Conservation (phyloP, 148 eudicot species). For the Persicaria maculosa region DNA sequence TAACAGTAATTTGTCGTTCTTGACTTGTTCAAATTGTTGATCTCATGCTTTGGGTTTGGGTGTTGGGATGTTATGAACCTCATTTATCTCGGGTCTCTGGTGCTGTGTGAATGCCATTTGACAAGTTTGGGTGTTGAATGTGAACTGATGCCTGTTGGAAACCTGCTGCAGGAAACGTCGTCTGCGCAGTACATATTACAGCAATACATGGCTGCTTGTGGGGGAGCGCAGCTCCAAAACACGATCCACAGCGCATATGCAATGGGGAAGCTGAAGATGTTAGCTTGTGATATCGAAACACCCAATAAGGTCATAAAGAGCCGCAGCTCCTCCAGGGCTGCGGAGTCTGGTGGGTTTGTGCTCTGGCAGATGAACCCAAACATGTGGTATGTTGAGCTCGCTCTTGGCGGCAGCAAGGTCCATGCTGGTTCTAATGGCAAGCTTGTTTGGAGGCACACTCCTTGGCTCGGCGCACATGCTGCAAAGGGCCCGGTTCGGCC, state of each 20-base stretch:
- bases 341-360: constrained; percentile 75
- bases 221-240: constrained; percentile 63
- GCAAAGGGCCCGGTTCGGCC: constrained; percentile 86
- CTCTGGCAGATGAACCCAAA: constrained; percentile 83
- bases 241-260: constrained; percentile 61
- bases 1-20: neutral
- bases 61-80: neutral
- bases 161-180: constrained; percentile 55
- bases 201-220: constrained; percentile 76
- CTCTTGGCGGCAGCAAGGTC: constrained; percentile 69
- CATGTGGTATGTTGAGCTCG: constrained; percentile 88
- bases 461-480: constrained; percentile 81
- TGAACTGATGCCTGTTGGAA: neutral
- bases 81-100: neutral
- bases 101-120: neutral
- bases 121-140: neutral
- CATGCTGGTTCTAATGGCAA: constrained; percentile 76
- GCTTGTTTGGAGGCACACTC: constrained; percentile 80
- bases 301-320: constrained; percentile 64
- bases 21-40: neutral
- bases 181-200: constrained; percentile 85
- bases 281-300: constrained; percentile 68
- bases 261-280: constrained; percentile 71
- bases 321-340: constrained; percentile 42
- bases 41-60: constrained; percentile 1